Evolutionary conservation across 192 early-diverging fungal species (phyloP).

Genomic region (Oehlia diaphana): DNA sequence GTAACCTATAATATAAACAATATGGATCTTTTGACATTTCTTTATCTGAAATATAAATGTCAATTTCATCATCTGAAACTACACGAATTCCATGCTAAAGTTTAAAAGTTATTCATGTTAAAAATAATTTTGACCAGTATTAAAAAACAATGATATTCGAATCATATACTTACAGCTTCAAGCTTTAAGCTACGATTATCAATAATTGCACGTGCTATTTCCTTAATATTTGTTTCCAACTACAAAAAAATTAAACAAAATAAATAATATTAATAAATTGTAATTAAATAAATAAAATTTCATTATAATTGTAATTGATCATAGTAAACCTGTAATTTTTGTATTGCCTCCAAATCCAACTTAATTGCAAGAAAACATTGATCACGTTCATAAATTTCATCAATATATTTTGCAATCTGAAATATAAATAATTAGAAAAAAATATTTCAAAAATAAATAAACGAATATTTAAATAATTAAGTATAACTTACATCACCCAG

Average conservation of each 20-base stretch:
- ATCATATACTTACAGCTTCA: constrained; percentile 47
- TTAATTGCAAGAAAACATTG: constrained; percentile 79
- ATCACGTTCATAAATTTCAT: constrained; percentile 79
- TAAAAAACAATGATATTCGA: background rate
- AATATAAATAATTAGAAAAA: background rate
- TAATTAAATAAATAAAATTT: background rate
- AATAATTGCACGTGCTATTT: constrained; percentile 79
- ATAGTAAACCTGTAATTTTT: constrained; percentile 65
- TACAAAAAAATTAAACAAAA: constrained; percentile 33
- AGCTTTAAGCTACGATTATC: constrained; percentile 88
- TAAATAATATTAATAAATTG: background rate
- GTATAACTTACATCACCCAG: constrained; percentile 64
- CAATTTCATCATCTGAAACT: constrained; percentile 50
- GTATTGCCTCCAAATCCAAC: constrained; percentile 83
- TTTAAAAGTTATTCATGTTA: background rate
- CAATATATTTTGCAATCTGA: constrained; percentile 88
- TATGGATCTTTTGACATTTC: constrained; percentile 30
- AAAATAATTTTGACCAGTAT: no score
- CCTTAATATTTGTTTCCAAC: constrained; percentile 80
- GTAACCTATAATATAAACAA: constrained; percentile 66
- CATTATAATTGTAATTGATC: background rate
- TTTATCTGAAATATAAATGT: constrained; percentile 64
- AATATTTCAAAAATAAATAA: background rate
- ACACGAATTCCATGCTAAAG: constrained; percentile 11
- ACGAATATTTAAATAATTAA: constrained; percentile 22